phyloP scores from a whole-genome alignment of 208 protist species.

The Leptomonas seymouri region DNA sequence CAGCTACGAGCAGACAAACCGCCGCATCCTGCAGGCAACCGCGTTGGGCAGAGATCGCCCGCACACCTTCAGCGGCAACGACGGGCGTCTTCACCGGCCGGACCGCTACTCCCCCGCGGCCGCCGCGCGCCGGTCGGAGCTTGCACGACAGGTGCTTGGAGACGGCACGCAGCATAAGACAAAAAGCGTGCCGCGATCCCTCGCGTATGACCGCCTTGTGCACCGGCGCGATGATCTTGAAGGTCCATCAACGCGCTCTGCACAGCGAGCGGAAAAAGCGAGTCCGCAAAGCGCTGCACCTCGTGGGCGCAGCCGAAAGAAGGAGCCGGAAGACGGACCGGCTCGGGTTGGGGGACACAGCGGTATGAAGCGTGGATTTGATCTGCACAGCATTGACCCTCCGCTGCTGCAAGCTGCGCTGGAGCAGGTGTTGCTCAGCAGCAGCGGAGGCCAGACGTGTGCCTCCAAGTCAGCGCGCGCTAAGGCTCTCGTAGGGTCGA shows the following conservation, averaged over 20 bases:
- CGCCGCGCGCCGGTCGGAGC: slow-evolving; percentile 7
- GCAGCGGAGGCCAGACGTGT: neutral
- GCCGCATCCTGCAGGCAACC: slow-evolving; percentile 1
- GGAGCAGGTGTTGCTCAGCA: slow-evolving; percentile 6
- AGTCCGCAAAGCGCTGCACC: neutral
- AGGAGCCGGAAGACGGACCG: neutral
- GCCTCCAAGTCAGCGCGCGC: neutral
- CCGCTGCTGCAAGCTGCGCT: slow-evolving; percentile 17
- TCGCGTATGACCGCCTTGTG: slow-evolving; percentile 22
- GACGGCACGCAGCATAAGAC: neutral
- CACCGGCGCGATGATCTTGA: neutral
- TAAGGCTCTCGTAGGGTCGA: neutral
- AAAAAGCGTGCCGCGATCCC: neutral
- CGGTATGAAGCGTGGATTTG: neutral
- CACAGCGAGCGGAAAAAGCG: neutral
- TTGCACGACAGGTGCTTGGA: slow-evolving; percentile 13
- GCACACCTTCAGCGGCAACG: neutral
- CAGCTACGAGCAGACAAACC: neutral
- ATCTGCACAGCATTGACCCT: slow-evolving; percentile 3
- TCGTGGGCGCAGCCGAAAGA: neutral
- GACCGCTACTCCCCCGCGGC: slow-evolving; percentile 22
- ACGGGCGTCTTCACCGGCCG: slow-evolving; percentile 21
- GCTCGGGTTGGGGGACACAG: neutral
- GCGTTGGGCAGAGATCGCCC: slow-evolving; percentile 1
- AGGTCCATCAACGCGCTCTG: neutral